Conservation (phyloP, 345 rosid genomes). For the Linum lewisii region DNA sequence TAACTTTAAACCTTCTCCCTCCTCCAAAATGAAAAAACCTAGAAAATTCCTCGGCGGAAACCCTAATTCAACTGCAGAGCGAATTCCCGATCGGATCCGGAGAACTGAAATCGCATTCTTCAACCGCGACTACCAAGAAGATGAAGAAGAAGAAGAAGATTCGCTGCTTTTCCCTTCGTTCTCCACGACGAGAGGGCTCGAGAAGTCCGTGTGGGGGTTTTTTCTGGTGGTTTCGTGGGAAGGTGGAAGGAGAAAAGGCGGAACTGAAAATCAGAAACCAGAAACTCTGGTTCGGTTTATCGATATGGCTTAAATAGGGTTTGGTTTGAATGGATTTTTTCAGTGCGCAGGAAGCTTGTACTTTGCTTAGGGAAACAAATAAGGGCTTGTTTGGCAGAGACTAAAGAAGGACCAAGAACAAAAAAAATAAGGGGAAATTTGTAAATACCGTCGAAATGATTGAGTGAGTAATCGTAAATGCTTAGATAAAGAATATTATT, state of each 20-base stretch:
- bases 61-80: neutral
- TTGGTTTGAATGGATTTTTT: neutral
- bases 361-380: too few relatives aligned
- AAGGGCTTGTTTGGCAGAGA: too few relatives aligned
- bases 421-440: too few relatives aligned
- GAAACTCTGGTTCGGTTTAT: neutral
- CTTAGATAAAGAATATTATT: too few relatives aligned
- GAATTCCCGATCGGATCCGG: too few relatives aligned
- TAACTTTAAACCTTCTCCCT: neutral
- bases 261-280: neutral
- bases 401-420: too few relatives aligned
- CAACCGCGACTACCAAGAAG: too few relatives aligned
- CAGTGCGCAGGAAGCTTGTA: too few relatives aligned
- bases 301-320: neutral
- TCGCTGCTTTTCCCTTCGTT: neutral
- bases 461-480: too few relatives aligned
- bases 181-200: too few relatives aligned
- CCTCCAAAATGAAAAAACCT: neutral
- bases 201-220: neutral
- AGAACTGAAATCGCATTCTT: too few relatives aligned
- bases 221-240: neutral
- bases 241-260: neutral
- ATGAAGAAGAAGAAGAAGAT: neutral
- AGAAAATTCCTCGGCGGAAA: neutral
- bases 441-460: too few relatives aligned